These are phyloP conservation scores for Huiozyma naganishii DNA, from an alignment of 805 yeast genomes.

Conservation along the genomic window DNA sequence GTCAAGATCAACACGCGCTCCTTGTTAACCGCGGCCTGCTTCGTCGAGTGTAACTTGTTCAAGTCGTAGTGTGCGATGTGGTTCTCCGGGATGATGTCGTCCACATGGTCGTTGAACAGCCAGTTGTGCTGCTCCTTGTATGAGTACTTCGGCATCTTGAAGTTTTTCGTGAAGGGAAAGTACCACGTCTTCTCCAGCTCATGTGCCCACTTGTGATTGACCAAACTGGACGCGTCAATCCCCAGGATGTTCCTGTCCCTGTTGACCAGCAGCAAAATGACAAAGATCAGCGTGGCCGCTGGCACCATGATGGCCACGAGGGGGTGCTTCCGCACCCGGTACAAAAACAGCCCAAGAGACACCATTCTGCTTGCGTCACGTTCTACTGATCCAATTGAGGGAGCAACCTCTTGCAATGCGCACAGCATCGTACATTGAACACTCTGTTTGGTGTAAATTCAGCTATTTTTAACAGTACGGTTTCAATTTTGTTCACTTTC, in stretches of 20 bases:
- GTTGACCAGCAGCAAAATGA: constrained; percentile 16
- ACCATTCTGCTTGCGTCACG: background rate
- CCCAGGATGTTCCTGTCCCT: constrained; percentile 17
- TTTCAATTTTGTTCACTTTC: too few species aligned
- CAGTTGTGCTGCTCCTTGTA: constrained; percentile 31
- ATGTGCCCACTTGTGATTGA: constrained; percentile 28
- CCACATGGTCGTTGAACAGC: constrained; percentile 40
- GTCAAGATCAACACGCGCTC: constrained; percentile 82
- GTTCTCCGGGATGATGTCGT: constrained; percentile 52
- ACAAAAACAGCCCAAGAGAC: constrained; percentile 11
- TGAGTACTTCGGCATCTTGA: constrained; percentile 35
- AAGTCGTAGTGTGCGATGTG: constrained; percentile 78
- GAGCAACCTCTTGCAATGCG: background rate
- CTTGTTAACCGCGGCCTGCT: constrained; percentile 59
- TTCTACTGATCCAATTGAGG: background rate
- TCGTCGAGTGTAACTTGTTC: constrained; percentile 63
- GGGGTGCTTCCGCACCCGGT: constrained; percentile 23
- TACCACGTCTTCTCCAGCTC: constrained; percentile 27
- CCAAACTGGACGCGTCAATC: constrained; percentile 14
- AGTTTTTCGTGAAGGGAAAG: constrained; percentile 26
- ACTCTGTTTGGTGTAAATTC: too few species aligned
- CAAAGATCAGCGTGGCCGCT: constrained; percentile 10
- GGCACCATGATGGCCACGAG: constrained; percentile 18
- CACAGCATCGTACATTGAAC: too few species aligned
- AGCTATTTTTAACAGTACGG: too few species aligned